Percentiles rank a stretch among this genome's conserved stretches.
These are phyloP conservation scores for Macaranga tanarius DNA, from an alignment of 441 rosid species.

Conservation along the genomic window DNA sequence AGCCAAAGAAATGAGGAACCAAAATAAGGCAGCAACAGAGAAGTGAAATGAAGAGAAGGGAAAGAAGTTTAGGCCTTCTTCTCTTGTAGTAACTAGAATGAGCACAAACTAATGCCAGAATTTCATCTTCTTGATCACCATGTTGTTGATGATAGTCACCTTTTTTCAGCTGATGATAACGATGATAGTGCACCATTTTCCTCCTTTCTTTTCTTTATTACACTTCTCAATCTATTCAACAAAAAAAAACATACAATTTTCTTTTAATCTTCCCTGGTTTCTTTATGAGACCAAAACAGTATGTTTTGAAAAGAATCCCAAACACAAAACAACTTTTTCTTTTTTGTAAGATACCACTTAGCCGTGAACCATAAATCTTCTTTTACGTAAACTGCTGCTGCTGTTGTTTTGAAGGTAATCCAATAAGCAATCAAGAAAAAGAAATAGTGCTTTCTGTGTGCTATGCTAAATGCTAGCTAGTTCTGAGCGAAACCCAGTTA, in stretches of 20 bases:
- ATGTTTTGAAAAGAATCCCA: neutral
- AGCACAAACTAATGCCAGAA: constrained; percentile 32
- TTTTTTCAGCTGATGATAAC: constrained; percentile 43
- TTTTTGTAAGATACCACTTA: too few species aligned
- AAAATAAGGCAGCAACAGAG: constrained; percentile 60
- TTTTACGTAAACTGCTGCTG: too few species aligned
- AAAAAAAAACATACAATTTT: too few species aligned
- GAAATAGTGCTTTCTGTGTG: neutral
- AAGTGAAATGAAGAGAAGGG: constrained; percentile 55
- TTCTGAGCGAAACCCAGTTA: neutral
- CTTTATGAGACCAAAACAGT: too few species aligned
- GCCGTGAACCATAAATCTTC: too few species aligned
- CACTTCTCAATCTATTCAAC: too few species aligned
- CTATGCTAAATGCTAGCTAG: neutral
- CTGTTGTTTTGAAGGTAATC: neutral
- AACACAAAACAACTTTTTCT: neutral
- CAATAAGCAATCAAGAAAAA: neutral
- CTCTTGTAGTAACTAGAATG: constrained; percentile 39
- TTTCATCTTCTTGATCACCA: constrained; percentile 34
- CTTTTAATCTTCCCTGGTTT: too few species aligned
- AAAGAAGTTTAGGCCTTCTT: constrained; percentile 58
- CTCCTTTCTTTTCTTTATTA: neutral
- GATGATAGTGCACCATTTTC: constrained; percentile 45
- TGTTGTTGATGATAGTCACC: constrained; percentile 27
- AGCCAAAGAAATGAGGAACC: constrained; percentile 48